phyloP scores from a whole-genome alignment of 768 basidiomycete genomes.

The Lactifluus pinguis region DNA sequence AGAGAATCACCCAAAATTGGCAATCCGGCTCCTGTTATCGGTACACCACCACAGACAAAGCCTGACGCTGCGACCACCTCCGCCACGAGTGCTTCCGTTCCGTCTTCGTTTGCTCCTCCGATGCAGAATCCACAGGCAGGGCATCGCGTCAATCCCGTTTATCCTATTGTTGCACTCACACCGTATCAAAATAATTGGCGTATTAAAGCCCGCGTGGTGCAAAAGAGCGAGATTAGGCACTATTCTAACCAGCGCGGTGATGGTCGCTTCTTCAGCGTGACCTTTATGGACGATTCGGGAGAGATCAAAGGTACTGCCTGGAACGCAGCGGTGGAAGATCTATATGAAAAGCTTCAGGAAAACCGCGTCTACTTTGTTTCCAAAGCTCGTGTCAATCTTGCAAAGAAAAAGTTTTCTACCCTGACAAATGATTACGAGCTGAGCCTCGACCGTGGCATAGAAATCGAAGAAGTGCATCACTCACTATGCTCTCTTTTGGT shows the following conservation, averaged over 20 bases:
- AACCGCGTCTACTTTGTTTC: conserved; percentile 90
- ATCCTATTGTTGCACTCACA: conserved; percentile 89
- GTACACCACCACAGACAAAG: conserved; percentile 18
- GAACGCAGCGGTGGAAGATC: conserved; percentile 73
- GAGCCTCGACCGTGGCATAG: conserved; percentile 71
- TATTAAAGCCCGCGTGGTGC: conserved; percentile 87
- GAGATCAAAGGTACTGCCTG: conserved; percentile 89
- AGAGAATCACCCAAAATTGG: conserved; percentile 66
- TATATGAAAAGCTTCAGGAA: conserved; percentile 81
- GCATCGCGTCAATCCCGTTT: conserved; percentile 33
- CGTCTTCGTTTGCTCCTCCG: conserved; percentile 1
- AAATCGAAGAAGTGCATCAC: conserved; percentile 66
- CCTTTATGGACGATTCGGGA: conserved; percentile 90
- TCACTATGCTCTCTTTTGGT: neutral
- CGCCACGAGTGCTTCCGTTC: conserved; percentile 20
- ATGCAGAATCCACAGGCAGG: conserved; percentile 7
- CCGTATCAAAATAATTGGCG: conserved; percentile 99
- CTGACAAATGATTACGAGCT: conserved; percentile 91
- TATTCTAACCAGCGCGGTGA: conserved; percentile 89
- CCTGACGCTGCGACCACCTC: conserved; percentile 23
- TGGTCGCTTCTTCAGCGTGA: conserved; percentile 89
- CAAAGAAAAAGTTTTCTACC: conserved; percentile 94
- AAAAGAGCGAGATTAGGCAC: conserved; percentile 82
- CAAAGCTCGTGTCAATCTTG: conserved; percentile 85
- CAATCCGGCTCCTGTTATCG: conserved; percentile 32